Percentiles rank a stretch among this genome's conserved stretches.
These are phyloP conservation scores for Schizophyllum amplum DNA, from an alignment of 1,284 basidiomycete species.

Conservation along the genomic window DNA sequence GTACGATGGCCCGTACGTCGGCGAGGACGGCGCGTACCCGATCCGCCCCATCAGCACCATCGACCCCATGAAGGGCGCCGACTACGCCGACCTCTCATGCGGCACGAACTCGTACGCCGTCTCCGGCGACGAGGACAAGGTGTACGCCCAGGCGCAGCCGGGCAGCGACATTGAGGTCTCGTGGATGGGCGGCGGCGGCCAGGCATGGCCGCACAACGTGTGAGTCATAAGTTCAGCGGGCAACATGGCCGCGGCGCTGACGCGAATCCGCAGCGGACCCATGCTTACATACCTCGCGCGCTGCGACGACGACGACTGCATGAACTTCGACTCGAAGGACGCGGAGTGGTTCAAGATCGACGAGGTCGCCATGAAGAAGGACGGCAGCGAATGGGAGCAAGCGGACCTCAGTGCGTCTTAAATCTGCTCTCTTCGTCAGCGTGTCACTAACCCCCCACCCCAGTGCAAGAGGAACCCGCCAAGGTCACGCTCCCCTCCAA, in stretches of 20 bases:
- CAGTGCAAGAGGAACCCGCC: constrained; percentile 15
- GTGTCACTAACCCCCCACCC: background rate
- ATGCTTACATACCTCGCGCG: constrained; percentile 50
- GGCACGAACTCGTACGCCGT: constrained; percentile 25
- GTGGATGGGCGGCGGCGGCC: background rate
- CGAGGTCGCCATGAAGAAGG: constrained; percentile 12
- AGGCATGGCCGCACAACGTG: background rate
- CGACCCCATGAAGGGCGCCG: constrained; percentile 55
- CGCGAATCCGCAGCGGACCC: constrained; percentile 49
- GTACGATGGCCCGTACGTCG: constrained; percentile 47
- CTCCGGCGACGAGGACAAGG: background rate
- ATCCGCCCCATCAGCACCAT: constrained; percentile 53
- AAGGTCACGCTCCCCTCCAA: constrained; percentile 36
- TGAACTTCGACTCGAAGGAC: constrained; percentile 36
- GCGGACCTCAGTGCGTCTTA: background rate
- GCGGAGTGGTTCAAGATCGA: constrained; percentile 49
- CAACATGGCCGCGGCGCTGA: no score
- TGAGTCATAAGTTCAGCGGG: background rate
- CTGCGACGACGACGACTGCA: constrained; percentile 40
- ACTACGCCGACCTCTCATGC: constrained; percentile 53
- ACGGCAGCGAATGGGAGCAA: constrained; percentile 5
- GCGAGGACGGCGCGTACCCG: constrained; percentile 30
- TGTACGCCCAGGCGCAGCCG: background rate
- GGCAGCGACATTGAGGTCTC: background rate
- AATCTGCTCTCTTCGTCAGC: background rate